These are phyloP conservation scores for Irpex sp. DNA, from an alignment of 1,284 basidiomycete genomes.

Conservation along the genomic window DNA sequence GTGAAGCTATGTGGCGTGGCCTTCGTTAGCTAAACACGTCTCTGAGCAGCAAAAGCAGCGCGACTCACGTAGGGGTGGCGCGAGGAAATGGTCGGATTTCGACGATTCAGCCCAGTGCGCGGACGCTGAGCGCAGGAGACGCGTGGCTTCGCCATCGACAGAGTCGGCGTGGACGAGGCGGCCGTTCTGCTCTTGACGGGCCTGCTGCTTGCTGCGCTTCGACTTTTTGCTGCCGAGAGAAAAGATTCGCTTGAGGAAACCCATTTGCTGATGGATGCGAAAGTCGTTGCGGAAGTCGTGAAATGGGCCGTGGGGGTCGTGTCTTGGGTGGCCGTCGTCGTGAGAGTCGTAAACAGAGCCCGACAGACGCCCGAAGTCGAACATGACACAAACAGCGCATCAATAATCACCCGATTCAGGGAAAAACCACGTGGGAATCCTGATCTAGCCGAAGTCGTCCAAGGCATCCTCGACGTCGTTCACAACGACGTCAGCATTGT, in stretches of 20 bases:
- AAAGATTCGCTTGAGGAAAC: constrained; percentile 66
- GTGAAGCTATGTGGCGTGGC: constrained; percentile 50
- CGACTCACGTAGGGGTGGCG: constrained; percentile 67
- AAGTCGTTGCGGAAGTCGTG: constrained; percentile 9
- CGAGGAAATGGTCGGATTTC: constrained; percentile 49
- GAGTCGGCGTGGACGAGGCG: constrained; percentile 18
- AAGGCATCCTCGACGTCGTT: background rate
- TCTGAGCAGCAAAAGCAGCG: background rate
- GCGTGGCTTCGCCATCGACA: constrained; percentile 53
- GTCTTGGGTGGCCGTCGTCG: background rate
- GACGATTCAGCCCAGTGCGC: constrained; percentile 54
- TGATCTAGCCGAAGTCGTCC: too few relatives aligned
- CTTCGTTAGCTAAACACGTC: background rate
- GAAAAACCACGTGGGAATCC: too few relatives aligned
- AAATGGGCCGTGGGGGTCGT: constrained; percentile 2
- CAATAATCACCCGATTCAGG: too few relatives aligned
- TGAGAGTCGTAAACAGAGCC: constrained; percentile 1
- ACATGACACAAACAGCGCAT: constrained; percentile 39
- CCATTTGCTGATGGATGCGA: constrained; percentile 42
- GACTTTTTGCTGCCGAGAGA: constrained; percentile 65
- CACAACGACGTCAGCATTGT: background rate
- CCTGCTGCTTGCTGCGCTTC: constrained; percentile 39
- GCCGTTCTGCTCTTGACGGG: constrained; percentile 23
- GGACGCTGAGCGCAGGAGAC: constrained; percentile 69
- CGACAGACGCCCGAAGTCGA: constrained; percentile 22